Percentiles rank a stretch among this genome's conserved stretches.
Conservation (phyloP, 257 asterid genomes). For the Fraxinus americana region DNA sequence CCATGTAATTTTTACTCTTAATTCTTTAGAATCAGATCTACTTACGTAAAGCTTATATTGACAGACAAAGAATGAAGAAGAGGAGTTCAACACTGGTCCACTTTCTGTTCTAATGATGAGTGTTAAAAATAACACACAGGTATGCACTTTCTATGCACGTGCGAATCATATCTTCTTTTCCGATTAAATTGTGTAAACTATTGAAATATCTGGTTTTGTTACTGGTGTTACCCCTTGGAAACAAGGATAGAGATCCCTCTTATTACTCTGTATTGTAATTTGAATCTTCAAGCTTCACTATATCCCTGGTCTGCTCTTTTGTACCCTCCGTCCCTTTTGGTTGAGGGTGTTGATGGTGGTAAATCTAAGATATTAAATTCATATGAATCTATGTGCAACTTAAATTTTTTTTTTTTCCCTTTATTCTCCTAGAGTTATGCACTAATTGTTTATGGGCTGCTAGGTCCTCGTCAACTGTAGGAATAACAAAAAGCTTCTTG, state of each 20-base stretch:
- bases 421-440: constrained; percentile 1
- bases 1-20: neutral
- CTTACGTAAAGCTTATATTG: constrained; percentile 18
- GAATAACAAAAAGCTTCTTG: constrained; percentile 84
- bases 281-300: neutral
- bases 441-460: constrained; percentile 16
- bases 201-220: neutral
- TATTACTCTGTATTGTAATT: neutral
- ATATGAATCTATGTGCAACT: neutral
- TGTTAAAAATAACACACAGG: constrained; percentile 64
- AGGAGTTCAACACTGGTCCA: constrained; percentile 97
- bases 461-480: constrained; percentile 89
- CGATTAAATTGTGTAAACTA: neutral
- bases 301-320: neutral
- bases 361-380: neutral
- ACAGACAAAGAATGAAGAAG: constrained; percentile 80
- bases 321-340: neutral
- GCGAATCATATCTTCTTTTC: neutral
- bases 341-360: neutral
- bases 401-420: neutral
- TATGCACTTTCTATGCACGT: constrained; percentile 10
- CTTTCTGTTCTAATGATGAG: constrained; percentile 75
- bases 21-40: neutral
- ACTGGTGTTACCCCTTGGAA: neutral
- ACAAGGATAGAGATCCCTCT: neutral